Evolutionary conservation across 1,139 yeast species (phyloP).

Genomic region (Candida dubliniensis): DNA sequence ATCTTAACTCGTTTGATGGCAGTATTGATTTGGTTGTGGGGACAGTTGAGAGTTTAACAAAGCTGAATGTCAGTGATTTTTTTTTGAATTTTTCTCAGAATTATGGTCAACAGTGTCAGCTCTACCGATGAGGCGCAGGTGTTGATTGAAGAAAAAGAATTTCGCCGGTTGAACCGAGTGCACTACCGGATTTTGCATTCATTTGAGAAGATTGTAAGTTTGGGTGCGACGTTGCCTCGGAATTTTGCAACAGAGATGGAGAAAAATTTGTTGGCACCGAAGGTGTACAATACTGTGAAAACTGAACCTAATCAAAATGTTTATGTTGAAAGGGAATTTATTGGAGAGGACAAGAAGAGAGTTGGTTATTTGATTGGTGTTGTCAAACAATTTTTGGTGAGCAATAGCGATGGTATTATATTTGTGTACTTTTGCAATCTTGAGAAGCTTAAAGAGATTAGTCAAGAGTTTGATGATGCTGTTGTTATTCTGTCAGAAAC

Average conservation of each 20-base stretch:
- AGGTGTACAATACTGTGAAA: neutral
- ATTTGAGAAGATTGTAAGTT: no score
- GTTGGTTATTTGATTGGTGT: neutral
- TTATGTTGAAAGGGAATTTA: neutral
- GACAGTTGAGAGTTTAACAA: neutral
- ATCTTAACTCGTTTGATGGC: neutral
- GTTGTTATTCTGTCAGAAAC: neutral
- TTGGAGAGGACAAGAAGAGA: neutral
- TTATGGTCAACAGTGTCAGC: neutral
- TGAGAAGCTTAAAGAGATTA: no score
- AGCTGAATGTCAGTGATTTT: neutral
- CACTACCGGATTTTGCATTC: no score
- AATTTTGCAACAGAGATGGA: neutral
- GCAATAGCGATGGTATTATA: no score
- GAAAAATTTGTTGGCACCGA: neutral
- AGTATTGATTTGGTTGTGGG: neutral
- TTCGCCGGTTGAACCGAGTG: no score
- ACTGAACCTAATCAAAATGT: neutral
- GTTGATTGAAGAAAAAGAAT: neutral
- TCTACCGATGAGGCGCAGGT: neutral
- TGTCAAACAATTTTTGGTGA: neutral
- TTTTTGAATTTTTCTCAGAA: neutral
- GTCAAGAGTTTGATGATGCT: neutral
- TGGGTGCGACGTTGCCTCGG: neutral
- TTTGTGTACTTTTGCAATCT: no score